Base-by-base conservation (phyloP, 441 rosid genomes). In the Adansonia grandidieri region DNA sequence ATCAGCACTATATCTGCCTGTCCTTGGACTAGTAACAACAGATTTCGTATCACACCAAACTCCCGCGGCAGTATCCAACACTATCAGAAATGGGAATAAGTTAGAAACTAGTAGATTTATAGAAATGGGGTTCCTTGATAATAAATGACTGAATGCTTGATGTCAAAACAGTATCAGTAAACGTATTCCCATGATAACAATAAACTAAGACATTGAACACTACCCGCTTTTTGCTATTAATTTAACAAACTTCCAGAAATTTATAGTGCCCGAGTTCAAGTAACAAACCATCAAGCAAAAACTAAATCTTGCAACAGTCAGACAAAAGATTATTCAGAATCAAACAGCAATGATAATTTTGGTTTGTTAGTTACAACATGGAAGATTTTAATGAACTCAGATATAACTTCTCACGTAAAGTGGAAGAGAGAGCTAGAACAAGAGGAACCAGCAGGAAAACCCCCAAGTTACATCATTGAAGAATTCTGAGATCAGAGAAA, bases 21-120 rank as follows among this genome's bases (percentile, higher is more conserved):
- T 94, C 81, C 98, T 89, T 58, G 98, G 98, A 88, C 89, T 94
- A 56, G 97, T 94, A 75, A 96, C 96, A 77, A 96, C 98, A 82
- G 98, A 94, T 82, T 92, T 94, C 50, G 97, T 94, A 86, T 96
- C 98, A 85, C 99, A 96, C 99, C 99, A 96, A 76, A 96, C 98
- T 77, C 99, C 99, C 9, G 99, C 99, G 72, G 99, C 99, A 76
- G 99, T 96, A 88, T 96, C 99, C 93, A 96, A 86, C 51, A 96
- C 99, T 96, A 81, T 64, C 11, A 64, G 6, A 22, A 80, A 78
- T 84, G 68, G 79, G 73, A 22, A 63, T 4, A 72, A 37, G 20
- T 54, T 11, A 77, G 45, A 15, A 48, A 61, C 9, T 47, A 44
- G 19, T 77, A 77, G 69, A 79, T 37, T 47, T 62, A 28, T 6